phyloP scores from a whole-genome alignment of 768 basidiomycete species.

The Strobilomyces confusus region DNA sequence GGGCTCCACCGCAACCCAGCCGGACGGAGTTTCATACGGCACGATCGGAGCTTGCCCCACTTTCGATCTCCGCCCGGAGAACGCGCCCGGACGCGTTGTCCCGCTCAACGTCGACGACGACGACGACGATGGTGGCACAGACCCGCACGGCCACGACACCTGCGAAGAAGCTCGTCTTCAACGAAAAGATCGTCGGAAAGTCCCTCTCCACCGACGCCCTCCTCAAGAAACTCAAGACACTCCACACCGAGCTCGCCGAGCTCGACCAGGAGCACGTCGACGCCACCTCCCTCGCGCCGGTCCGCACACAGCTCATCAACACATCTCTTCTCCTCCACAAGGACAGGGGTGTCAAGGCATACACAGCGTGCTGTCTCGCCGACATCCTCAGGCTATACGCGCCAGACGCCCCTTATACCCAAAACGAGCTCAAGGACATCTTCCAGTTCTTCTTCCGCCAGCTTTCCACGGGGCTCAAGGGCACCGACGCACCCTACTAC shows the following conservation, averaged over 20 bases:
- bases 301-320: conserved; percentile 76
- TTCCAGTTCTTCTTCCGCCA: conserved; percentile 96
- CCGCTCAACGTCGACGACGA: background rate
- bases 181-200: conserved; percentile 77
- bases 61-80: conserved; percentile 7
- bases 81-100: conserved; percentile 17
- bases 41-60: background rate
- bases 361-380: conserved; percentile 89
- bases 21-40: background rate
- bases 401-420: conserved; percentile 94
- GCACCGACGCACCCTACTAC: conserved; percentile 79
- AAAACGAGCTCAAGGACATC: conserved; percentile 85
- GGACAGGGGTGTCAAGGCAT: conserved; percentile 94
- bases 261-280: conserved; percentile 90
- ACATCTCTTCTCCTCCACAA: conserved; percentile 86
- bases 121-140: conserved; percentile 61
- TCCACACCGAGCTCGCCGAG: conserved; percentile 73
- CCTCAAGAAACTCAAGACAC: conserved; percentile 78
- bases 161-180: conserved; percentile 66
- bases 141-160: conserved; percentile 56
- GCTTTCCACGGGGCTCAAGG: conserved; percentile 68
- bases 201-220: conserved; percentile 76
- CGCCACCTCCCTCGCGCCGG: conserved; percentile 58
- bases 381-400: conserved; percentile 93
- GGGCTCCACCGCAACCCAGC: background rate